phyloP scores from a whole-genome alignment of 2,329 filamentous ascomycete species.

The Xenoacremonium recifei region DNA sequence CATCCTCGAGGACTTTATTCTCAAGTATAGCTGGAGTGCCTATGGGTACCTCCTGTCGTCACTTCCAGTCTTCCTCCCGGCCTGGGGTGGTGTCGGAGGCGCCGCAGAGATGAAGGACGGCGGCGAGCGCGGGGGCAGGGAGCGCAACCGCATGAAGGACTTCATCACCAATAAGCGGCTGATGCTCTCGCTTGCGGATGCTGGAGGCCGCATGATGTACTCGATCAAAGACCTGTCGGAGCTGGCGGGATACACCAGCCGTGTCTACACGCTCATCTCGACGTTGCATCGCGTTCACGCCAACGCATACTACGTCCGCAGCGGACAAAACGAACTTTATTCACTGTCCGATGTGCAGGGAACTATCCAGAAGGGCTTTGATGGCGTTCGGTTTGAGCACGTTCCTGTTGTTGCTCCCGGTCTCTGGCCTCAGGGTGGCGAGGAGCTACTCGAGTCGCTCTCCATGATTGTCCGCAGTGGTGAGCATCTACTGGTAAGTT shows the following conservation, averaged over 20 bases:
- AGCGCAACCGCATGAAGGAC: constrained; percentile 90
- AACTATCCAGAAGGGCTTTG: constrained; percentile 91
- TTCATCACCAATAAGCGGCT: constrained; percentile 99
- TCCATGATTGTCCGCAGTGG: constrained; percentile 87
- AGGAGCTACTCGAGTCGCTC: constrained; percentile 84
- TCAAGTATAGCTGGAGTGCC: constrained; percentile 98
- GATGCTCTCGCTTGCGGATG: constrained; percentile 95
- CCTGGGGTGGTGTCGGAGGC: constrained; percentile 84
- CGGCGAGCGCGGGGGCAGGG: constrained; percentile 56
- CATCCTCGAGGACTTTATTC: constrained; percentile 95
- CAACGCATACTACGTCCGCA: constrained; percentile 73
- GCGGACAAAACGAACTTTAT: constrained; percentile 74
- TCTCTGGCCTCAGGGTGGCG: constrained; percentile 85
- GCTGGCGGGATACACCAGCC: constrained; percentile 90
- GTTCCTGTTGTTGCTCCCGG: constrained; percentile 89
- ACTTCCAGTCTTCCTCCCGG: constrained; percentile 88
- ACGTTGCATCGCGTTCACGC: constrained; percentile 93
- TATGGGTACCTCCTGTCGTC: constrained; percentile 95
- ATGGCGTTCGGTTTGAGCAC: constrained; percentile 88
- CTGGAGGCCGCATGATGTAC: constrained; percentile 98
- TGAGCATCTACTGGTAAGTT: constrained; percentile 74
- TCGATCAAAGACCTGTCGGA: constrained; percentile 97
- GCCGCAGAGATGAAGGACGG: constrained; percentile 61
- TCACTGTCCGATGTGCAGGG: constrained; percentile 90
- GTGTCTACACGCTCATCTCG: constrained; percentile 93